Base-by-base conservation (phyloP, 371 early-diverging fungal genomes). In the Mucor indicus region DNA sequence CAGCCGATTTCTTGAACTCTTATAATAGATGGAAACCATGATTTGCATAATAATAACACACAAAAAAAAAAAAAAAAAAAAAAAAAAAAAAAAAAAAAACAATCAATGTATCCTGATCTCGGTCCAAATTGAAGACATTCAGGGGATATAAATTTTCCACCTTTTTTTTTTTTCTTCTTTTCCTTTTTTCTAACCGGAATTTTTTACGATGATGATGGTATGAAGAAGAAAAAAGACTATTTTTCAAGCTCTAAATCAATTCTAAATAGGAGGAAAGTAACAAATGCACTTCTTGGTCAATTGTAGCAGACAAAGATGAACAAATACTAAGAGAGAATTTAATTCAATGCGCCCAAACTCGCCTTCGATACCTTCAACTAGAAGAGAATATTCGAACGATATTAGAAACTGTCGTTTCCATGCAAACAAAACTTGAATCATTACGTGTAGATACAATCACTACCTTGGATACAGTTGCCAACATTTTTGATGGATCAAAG, bases 331-430 rank as follows among this genome's bases (percentile, higher is more conserved):
- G 55, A 43, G 36, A 48, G 23, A 50, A 56, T 11, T 35, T 62
- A 15, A 62, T 62, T 33, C 50, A 62, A 41, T 33, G 62, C 10
- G 62, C 62, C 10, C 56, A 53, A 0, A 46, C 40, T 40, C 56
- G 57, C 4, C 25, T 62, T 15, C 37, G 57, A 45, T 39, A 53
- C 23, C 38, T 53, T 23, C 16, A 44, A 17, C 41, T 62, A 19
- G 62, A 62, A 46, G 50, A 56, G 46, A 48, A 40, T 22, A 21
- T 73, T 3, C 54, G 60, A 17, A 53, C 66, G 25, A 53, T 73
- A 3, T 64, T 62, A 57, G 39, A 35, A 4, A 42, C 57, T 38
- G 44, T 67, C 2, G 49, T 55, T 38, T 44, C 47, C 10, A 27
- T 55, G 20, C 64, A 69, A 35, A 44, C 58, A 25, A 55, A 66